Conservation (phyloP, 1,139 yeast species). For the Blastobotrys serpentis region DNA sequence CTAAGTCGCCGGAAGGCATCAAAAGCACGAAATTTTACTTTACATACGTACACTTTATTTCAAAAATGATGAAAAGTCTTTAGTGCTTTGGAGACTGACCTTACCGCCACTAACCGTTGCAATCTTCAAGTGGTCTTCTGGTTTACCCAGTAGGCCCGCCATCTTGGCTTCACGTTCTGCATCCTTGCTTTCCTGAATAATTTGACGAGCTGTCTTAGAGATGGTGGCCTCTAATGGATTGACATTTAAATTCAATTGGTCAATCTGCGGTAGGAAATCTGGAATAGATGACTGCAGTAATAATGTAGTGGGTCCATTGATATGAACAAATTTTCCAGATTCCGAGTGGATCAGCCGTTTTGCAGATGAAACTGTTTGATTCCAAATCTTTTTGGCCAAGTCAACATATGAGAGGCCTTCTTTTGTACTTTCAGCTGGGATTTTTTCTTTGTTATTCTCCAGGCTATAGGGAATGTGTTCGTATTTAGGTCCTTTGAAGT, state of each 20-base stretch:
- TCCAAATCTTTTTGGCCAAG: not conserved
- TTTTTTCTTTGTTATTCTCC: not conserved
- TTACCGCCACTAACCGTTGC: constrained; percentile 31
- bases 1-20: too few relatives aligned
- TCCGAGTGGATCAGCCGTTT: constrained; percentile 12
- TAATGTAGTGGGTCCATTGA: constrained; percentile 19
- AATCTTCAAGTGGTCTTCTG: constrained; percentile 31
- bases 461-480: constrained; percentile 10
- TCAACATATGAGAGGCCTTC: not conserved
- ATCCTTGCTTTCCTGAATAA: constrained; percentile 17
- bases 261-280: constrained; percentile 9
- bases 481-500: constrained; percentile 10
- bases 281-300: constrained; percentile 15
- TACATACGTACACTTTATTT: not conserved
- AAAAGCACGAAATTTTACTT: too few relatives aligned
- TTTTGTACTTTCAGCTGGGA: not conserved
- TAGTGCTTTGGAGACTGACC: constrained; percentile 27
- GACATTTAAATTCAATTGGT: constrained; percentile 6
- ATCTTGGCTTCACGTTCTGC: constrained; percentile 11
- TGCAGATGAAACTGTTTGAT: not conserved
- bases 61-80: constrained; percentile 19
- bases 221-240: constrained; percentile 22
- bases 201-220: constrained; percentile 17
- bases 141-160: constrained; percentile 24
- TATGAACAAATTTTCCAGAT: constrained; percentile 14